Conservation (phyloP, 257 asterid genomes). For the Petunia axillaris region DNA sequence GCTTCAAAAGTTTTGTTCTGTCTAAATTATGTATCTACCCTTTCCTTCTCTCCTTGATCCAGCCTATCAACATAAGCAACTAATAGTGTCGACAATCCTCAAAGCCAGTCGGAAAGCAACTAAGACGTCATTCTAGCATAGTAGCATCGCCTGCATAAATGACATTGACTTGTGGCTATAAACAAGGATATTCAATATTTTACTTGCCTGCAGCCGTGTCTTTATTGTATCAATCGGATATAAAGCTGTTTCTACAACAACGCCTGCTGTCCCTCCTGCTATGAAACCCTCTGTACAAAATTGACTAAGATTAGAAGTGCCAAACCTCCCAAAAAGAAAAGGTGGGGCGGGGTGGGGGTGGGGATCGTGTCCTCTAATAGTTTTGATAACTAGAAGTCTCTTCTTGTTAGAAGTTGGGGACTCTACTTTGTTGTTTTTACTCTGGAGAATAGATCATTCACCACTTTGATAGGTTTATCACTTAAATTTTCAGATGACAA, state of each 20-base stretch:
- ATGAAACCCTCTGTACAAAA: slow-evolving; percentile 80
- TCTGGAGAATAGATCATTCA: background rate
- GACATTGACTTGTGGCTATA: background rate
- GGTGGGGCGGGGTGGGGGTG: background rate
- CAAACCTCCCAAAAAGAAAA: background rate
- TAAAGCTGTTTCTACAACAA: slow-evolving; percentile 89
- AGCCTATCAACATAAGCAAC: slow-evolving; percentile 10
- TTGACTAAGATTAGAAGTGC: slow-evolving; percentile 20
- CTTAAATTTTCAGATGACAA: slow-evolving; percentile 8
- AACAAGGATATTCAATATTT: slow-evolving; percentile 21
- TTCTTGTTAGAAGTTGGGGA: slow-evolving; percentile 12
- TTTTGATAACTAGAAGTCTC: background rate
- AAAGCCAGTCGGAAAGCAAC: background rate
- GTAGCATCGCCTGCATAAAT: background rate
- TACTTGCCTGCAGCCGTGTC: slow-evolving; percentile 88
- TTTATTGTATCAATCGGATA: slow-evolving; percentile 96
- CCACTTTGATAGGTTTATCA: slow-evolving; percentile 10
- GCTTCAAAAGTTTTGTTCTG: background rate
- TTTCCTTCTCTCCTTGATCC: slow-evolving; percentile 7
- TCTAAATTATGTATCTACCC: slow-evolving; percentile 16
- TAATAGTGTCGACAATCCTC: background rate
- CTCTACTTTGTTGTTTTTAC: slow-evolving; percentile 3
- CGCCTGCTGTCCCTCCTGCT: slow-evolving; percentile 98
- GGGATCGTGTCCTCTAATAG: background rate
- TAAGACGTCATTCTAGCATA: background rate